Percentiles rank a stretch among this genome's conserved stretches.
Conservation (phyloP, 2,329 filamentous ascomycete species). For the Colletotrichum musicola region DNA sequence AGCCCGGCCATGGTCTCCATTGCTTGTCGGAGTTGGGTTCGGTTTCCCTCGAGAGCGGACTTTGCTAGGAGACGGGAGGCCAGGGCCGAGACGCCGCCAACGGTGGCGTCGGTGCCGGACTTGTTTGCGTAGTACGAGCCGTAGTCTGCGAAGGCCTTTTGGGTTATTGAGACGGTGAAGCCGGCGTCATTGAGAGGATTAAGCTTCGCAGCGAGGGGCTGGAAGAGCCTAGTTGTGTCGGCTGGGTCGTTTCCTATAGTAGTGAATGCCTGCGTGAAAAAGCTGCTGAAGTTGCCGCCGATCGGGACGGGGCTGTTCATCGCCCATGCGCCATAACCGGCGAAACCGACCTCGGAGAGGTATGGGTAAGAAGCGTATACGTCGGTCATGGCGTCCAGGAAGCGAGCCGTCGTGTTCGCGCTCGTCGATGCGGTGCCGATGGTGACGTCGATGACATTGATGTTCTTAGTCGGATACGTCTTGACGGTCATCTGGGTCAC, state of each 20-base stretch:
- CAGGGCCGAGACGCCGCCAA: slow-evolving; percentile 3
- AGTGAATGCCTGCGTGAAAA: slow-evolving; percentile 13
- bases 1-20: slow-evolving; percentile 19
- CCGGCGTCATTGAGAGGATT: neutral
- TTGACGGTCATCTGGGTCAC: slow-evolving; percentile 43
- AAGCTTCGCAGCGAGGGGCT: slow-evolving; percentile 3
- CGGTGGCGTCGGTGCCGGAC: neutral
- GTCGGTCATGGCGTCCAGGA: slow-evolving; percentile 18
- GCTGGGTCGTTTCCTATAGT: slow-evolving; percentile 6
- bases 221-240: neutral
- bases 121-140: slow-evolving; percentile 15
- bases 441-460: slow-evolving; percentile 58
- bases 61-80: slow-evolving; percentile 9
- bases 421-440: slow-evolving; percentile 46
- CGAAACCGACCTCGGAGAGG: slow-evolving; percentile 19
- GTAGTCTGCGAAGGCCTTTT: slow-evolving; percentile 13
- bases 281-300: slow-evolving; percentile 17
- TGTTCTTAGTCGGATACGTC: slow-evolving; percentile 46
- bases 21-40: neutral
- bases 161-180: slow-evolving; percentile 7
- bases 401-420: slow-evolving; percentile 20
- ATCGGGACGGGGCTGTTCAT: slow-evolving; percentile 9
- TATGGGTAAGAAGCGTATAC: slow-evolving; percentile 10
- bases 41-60: slow-evolving; percentile 5
- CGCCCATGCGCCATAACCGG: slow-evolving; percentile 32